Conservation (phyloP, 129 eudicot genomes). For the Helianthus annuus region HanXRQr2.0-SUNRISE NC_035434.2:156772865-156773364, state of each 20-base stretch:
- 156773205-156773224: constrained; percentile 74
- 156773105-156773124: constrained; percentile 74
- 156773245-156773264: constrained; percentile 3
- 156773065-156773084: constrained; percentile 75
- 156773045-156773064: constrained; percentile 56
- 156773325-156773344: too few relatives aligned
- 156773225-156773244: constrained; percentile 44
- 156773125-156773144: constrained; percentile 59
- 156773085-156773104: constrained; percentile 77
- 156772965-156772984: background rate
- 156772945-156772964: background rate
- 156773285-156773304: too few relatives aligned
- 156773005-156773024: constrained; percentile 60
- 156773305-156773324: too few relatives aligned
- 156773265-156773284: background rate
- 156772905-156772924: constrained; percentile 63
- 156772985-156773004: constrained; percentile 37
- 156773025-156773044: constrained; percentile 56
- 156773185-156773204: constrained; percentile 67
- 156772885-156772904: constrained; percentile 72
- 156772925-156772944: constrained; percentile 15
- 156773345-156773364: too few relatives aligned
- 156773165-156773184: constrained; percentile 72
- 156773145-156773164: constrained; percentile 63
- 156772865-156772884: constrained; percentile 78